Evolutionary conservation across 2,329 filamentous ascomycete species (phyloP).

Genomic region (Claviceps spartinae): DNA sequence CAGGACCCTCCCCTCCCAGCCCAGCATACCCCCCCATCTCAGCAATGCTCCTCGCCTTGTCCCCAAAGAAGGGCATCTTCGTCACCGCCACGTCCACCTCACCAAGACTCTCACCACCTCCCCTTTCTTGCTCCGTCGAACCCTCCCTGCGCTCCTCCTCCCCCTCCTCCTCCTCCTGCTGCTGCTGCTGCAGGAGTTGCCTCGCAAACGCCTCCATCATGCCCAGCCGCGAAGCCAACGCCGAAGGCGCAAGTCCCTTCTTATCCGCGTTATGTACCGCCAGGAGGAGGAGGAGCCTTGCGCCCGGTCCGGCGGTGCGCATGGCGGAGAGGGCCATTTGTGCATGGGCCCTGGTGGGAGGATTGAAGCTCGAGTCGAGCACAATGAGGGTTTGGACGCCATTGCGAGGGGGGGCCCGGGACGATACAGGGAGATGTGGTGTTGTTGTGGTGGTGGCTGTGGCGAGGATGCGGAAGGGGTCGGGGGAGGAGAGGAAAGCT

Average conservation of each 20-base stretch:
- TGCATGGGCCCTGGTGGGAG: slow-evolving; percentile 48
- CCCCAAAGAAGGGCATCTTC: slow-evolving; percentile 58
- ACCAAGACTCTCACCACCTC: neutral
- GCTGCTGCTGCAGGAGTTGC: slow-evolving; percentile 26
- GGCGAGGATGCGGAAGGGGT: slow-evolving; percentile 32
- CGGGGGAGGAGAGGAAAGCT: slow-evolving; percentile 28
- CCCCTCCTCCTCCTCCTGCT: no score
- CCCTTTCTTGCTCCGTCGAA: no score
- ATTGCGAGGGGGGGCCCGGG: neutral
- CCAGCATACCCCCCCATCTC: slow-evolving; percentile 27
- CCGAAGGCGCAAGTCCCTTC: slow-evolving; percentile 50
- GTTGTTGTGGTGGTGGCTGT: slow-evolving; percentile 17
- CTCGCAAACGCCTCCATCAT: slow-evolving; percentile 59
- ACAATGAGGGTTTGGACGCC: slow-evolving; percentile 31
- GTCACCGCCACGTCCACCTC: slow-evolving; percentile 55
- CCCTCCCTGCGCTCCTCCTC: no score
- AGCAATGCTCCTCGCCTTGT: slow-evolving; percentile 51
- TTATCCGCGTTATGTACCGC: slow-evolving; percentile 55
- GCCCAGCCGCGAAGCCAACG: slow-evolving; percentile 51
- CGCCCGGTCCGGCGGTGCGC: neutral
- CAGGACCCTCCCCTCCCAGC: slow-evolving; percentile 4
- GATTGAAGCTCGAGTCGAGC: slow-evolving; percentile 57
- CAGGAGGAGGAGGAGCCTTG: slow-evolving; percentile 43
- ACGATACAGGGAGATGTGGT: no score
- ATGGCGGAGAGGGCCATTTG: slow-evolving; percentile 41